Conservation (phyloP, 2,329 filamentous ascomycete genomes). For the Hortaea sp. region DNA sequence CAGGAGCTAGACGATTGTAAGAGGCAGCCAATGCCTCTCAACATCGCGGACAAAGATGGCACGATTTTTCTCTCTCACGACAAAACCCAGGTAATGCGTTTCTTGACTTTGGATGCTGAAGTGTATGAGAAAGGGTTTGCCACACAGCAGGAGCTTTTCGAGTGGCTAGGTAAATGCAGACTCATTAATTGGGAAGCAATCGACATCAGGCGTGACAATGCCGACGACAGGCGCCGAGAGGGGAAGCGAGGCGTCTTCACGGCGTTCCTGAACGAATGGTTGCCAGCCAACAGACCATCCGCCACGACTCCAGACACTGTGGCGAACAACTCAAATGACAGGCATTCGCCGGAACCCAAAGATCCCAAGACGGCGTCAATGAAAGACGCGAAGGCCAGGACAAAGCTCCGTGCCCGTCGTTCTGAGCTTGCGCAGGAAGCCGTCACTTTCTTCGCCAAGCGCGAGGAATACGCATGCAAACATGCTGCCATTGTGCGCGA, state of each 20-base stretch:
- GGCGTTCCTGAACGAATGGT: constrained; percentile 52
- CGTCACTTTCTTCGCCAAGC: constrained; percentile 29
- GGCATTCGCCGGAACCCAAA: background rate
- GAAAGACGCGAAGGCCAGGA: background rate
- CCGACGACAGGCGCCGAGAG: constrained; percentile 50
- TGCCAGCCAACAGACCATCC: constrained; percentile 31
- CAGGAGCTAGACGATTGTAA: constrained; percentile 55
- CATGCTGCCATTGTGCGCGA: constrained; percentile 9
- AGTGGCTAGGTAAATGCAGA: constrained; percentile 48
- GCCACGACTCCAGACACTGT: background rate
- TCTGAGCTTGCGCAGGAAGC: constrained; percentile 41
- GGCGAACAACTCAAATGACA: background rate
- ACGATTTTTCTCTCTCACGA: constrained; percentile 52
- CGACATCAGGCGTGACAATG: constrained; percentile 24
- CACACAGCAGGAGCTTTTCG: constrained; percentile 47
- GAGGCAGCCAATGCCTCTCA: constrained; percentile 24
- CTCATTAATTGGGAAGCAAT: constrained; percentile 44
- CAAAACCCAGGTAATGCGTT: constrained; percentile 46
- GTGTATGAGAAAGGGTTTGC: constrained; percentile 49
- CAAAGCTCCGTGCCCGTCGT: constrained; percentile 21
- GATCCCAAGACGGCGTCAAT: too few relatives aligned
- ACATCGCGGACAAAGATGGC: constrained; percentile 31
- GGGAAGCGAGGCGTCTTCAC: constrained; percentile 47
- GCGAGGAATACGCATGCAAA: constrained; percentile 11
- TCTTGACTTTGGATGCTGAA: constrained; percentile 35